A percentile compares a stretch with the other conserved stretches of the same genome.
Conservation (phyloP, 202 grass and related monocot genomes). For the Alloteropsis angusta region DNA sequence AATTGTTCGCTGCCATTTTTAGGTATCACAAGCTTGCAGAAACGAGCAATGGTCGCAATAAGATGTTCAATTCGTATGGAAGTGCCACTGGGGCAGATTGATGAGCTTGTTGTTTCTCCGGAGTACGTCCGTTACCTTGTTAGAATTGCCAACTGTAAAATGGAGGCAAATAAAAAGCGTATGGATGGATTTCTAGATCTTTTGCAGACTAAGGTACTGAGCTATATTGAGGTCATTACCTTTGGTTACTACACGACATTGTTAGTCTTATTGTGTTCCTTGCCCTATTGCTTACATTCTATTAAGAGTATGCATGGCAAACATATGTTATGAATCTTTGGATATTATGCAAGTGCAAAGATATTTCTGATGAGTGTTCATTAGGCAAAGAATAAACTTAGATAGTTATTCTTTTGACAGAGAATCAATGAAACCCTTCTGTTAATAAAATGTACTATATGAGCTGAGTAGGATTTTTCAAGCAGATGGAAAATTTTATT, state of each 20-base stretch:
- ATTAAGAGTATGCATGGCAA: background rate
- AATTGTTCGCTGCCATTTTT: conserved; percentile 11
- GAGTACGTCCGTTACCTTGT: conserved; percentile 69
- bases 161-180: conserved; percentile 77
- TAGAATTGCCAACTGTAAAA: conserved; percentile 74
- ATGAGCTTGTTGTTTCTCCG: conserved; percentile 41
- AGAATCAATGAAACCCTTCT: background rate
- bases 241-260: background rate
- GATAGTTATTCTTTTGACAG: background rate
- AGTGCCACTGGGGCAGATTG: conserved; percentile 60
- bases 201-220: conserved; percentile 47
- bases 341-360: background rate
- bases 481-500: background rate
- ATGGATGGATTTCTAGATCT: conserved; percentile 57
- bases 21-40: conserved; percentile 85
- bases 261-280: background rate
- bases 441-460: background rate
- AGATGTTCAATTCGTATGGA: conserved; percentile 90
- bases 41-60: conserved; percentile 77
- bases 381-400: background rate
- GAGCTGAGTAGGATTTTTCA: background rate
- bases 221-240: background rate
- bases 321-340: background rate
- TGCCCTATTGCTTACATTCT: background rate
- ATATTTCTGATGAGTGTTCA: background rate